A percentile compares a stretch with the other conserved stretches of the same genome.
phyloP scores from a whole-genome alignment of 129 eudicot genomes.

The Silybum marianum region DNA sequence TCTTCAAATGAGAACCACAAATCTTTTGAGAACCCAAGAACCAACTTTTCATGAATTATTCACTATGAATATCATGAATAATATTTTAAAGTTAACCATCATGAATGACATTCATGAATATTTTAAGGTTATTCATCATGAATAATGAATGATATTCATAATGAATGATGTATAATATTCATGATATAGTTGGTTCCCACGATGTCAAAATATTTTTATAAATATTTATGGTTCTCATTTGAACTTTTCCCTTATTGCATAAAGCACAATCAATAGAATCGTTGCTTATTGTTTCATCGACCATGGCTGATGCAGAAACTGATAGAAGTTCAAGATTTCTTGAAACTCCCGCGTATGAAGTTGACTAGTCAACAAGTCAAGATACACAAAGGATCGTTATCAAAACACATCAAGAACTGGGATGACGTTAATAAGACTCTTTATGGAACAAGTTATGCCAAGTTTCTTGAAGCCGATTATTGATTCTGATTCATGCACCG shows the following conservation, averaged over 20 bases:
- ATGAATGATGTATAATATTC: background rate
- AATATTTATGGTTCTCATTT: background rate
- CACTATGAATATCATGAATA: background rate
- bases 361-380: conserved; percentile 72
- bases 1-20: background rate
- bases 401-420: conserved; percentile 73
- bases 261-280: background rate
- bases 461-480: conserved; percentile 63
- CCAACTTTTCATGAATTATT: background rate
- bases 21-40: background rate
- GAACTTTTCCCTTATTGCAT: background rate
- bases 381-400: conserved; percentile 77
- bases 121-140: background rate
- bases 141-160: background rate
- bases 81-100: background rate
- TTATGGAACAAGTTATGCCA: conserved; percentile 67
- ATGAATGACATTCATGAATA: background rate
- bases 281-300: background rate
- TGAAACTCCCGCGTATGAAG: conserved; percentile 56
- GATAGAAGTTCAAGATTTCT: conserved; percentile 60
- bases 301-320: conserved; percentile 54
- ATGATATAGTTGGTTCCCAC: background rate
- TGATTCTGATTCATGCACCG: conserved; percentile 35
- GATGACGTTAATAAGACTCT: conserved; percentile 59
- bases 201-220: background rate